Evolutionary conservation across 805 yeast species (phyloP).

Genomic region (Kurtzmaniella fragi): DNA sequence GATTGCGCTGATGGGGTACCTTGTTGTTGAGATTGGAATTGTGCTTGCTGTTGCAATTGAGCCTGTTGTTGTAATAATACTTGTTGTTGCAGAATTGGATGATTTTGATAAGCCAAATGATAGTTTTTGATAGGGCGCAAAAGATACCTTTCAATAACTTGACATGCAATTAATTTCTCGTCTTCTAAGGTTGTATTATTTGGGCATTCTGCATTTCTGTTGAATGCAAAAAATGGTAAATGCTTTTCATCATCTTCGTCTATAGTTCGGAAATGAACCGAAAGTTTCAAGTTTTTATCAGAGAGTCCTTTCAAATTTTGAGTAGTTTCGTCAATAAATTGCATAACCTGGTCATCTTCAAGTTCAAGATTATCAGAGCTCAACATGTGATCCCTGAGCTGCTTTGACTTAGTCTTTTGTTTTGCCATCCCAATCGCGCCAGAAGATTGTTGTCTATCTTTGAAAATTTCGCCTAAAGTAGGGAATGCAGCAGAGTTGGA

Average conservation of each 20-base stretch:
- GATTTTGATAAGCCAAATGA: conserved; percentile 42
- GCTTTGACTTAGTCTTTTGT: conserved; percentile 24
- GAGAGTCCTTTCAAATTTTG: conserved; percentile 34
- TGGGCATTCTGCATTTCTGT: conserved; percentile 19
- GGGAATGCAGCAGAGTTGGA: conserved; percentile 56
- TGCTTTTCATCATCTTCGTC: conserved; percentile 10
- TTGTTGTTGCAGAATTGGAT: conserved; percentile 32
- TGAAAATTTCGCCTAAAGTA: conserved; percentile 46
- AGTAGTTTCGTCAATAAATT: conserved; percentile 45
- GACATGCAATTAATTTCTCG: conserved; percentile 31
- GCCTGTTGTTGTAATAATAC: conserved; percentile 26
- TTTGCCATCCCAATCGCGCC: conserved; percentile 23
- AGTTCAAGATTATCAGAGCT: conserved; percentile 46
- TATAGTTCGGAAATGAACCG: conserved; percentile 27
- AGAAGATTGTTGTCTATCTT: conserved; percentile 27
- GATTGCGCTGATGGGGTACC: conserved; percentile 14
- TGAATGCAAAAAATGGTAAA: conserved; percentile 50
- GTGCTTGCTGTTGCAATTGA: conserved; percentile 24
- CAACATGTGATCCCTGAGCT: conserved; percentile 26
- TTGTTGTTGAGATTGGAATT: conserved; percentile 18
- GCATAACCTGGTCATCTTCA: conserved; percentile 42
- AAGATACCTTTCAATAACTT: conserved; percentile 35
- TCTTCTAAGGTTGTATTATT: conserved; percentile 31
- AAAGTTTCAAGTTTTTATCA: conserved; percentile 34
- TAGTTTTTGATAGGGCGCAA: conserved; percentile 40